Evolutionary conservation across 2,329 filamentous ascomycete genomes (phyloP).

Genomic region (Fusarium sp.): DNA sequence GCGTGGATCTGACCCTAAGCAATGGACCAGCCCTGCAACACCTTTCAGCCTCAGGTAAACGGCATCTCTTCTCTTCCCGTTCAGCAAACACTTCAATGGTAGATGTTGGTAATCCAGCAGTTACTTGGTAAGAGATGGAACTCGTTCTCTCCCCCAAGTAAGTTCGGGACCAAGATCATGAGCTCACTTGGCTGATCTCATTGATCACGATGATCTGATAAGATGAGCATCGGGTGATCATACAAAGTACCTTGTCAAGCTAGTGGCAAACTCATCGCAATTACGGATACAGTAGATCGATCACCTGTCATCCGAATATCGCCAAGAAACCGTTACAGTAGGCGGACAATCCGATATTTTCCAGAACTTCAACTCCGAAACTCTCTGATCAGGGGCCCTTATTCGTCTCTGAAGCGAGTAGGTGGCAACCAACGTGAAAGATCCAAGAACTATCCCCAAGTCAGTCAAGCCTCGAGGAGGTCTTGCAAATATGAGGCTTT

Average conservation of each 20-base stretch:
- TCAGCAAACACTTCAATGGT: not conserved
- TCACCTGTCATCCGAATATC: not conserved
- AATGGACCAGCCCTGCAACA: not conserved
- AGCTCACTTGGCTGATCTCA: not conserved
- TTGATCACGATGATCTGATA: not conserved
- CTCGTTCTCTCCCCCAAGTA: no score
- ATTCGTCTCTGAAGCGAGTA: not conserved
- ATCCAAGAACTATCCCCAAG: not conserved
- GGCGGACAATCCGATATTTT: not conserved
- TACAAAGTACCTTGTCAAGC: not conserved
- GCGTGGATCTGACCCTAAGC: not conserved
- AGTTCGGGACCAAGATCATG: not conserved
- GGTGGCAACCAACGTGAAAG: not conserved
- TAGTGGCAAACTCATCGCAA: not conserved
- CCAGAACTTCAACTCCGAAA: not conserved
- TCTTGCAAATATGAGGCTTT: constrained; percentile 1
- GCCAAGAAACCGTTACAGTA: not conserved
- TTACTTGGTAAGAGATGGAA: no score
- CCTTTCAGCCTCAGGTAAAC: not conserved
- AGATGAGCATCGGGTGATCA: not conserved
- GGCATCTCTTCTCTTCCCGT: not conserved
- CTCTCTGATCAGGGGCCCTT: not conserved
- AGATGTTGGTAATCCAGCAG: not conserved
- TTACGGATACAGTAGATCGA: not conserved
- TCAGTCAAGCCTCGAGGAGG: not conserved